Conservation (phyloP, 2,329 filamentous ascomycete species). For the Plectosphaerella cucumerina region DNA sequence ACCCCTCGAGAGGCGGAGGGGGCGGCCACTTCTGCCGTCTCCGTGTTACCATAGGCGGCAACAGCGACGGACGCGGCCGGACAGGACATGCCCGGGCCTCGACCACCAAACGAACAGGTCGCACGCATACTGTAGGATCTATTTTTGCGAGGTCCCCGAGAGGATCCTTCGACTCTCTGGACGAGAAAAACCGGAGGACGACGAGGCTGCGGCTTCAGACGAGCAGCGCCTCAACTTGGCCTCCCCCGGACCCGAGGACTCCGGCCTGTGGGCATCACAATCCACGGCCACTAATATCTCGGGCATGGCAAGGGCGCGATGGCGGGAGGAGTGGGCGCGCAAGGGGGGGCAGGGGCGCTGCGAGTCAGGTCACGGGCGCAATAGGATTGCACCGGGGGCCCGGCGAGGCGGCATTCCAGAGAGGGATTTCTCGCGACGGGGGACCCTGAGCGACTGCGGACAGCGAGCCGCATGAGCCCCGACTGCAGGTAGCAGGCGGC, state of each 20-base stretch:
- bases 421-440: slow-evolving; percentile 11
- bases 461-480: slow-evolving; percentile 14
- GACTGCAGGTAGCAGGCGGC: slow-evolving; percentile 35
- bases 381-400: too few relatives aligned
- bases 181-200: not conserved
- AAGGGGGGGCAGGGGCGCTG: not conserved
- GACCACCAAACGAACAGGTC: too few relatives aligned
- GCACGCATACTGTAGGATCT: slow-evolving; percentile 1
- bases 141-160: not conserved
- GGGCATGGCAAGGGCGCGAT: slow-evolving; percentile 4
- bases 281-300: not conserved
- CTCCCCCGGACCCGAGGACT: not conserved
- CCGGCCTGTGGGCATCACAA: not conserved
- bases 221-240: not conserved
- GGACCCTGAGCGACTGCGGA: slow-evolving; percentile 5
- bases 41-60: slow-evolving; percentile 2
- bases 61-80: slow-evolving; percentile 9
- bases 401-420: too few relatives aligned
- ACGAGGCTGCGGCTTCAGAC: not conserved
- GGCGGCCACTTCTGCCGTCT: not conserved
- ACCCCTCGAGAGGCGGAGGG: slow-evolving; percentile 1
- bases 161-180: not conserved
- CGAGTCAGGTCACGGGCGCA: slow-evolving; percentile 2
- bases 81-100: not conserved
- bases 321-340: slow-evolving; percentile 1